Evolutionary conservation across 345 rosid genomes (phyloP).

Genomic region (Dimocarpus longan): DNA sequence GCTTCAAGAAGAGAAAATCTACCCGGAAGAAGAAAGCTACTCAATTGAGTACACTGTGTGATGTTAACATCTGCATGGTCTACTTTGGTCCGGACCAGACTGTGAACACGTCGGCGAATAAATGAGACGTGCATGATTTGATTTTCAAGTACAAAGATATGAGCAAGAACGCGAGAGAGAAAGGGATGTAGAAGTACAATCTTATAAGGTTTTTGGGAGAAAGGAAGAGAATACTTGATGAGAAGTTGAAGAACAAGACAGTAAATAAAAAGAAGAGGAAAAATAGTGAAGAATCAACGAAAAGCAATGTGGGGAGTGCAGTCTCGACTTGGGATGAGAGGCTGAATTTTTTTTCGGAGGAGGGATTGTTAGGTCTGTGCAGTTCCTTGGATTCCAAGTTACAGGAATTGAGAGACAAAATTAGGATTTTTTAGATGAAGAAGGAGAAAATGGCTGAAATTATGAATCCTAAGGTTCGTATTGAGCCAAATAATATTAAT

Average conservation of each 20-base stretch:
- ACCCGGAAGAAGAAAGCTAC: conserved; percentile 15
- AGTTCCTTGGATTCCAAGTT: not conserved
- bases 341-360: not conserved
- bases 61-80: conserved; percentile 4
- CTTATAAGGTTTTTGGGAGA: not conserved
- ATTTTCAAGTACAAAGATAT: not conserved
- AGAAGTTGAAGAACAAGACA: too few species aligned
- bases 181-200: not conserved
- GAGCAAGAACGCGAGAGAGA: not conserved
- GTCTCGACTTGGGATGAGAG: not conserved
- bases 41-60: not conserved
- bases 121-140: not conserved
- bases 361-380: not conserved
- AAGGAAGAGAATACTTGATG: not conserved
- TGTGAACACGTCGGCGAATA: not conserved
- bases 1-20: not conserved
- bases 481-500: too few species aligned
- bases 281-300: too few species aligned
- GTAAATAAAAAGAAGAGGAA: too few species aligned
- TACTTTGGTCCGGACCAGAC: conserved; percentile 9
- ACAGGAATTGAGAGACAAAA: not conserved
- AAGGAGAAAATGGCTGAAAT: not conserved
- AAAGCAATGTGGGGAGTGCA: too few species aligned
- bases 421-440: not conserved
- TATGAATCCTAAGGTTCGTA: not conserved